A percentile compares a stretch with the other conserved stretches of the same genome.
phyloP scores from a whole-genome alignment of 352 stramenopile genomes.

The Phytophthora europaea region DNA sequence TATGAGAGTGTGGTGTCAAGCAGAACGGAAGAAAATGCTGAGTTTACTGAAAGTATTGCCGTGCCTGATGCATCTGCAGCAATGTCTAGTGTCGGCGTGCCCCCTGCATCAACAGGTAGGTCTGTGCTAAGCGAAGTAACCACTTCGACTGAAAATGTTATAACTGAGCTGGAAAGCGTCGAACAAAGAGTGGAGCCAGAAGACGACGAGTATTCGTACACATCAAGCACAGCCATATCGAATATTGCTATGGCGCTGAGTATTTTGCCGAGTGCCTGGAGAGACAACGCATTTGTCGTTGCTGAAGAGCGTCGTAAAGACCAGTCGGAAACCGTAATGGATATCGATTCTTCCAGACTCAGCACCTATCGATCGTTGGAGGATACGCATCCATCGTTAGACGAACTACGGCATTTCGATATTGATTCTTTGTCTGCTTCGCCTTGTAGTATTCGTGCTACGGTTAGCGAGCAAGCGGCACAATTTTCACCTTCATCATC shows the following conservation, averaged over 20 bases:
- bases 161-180: constrained; percentile 9
- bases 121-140: constrained; percentile 5
- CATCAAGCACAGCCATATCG: constrained; percentile 27
- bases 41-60: not conserved
- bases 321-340: not conserved
- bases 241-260: constrained; percentile 42
- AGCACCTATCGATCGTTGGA: constrained; percentile 18
- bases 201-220: constrained; percentile 40
- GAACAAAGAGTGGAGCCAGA: constrained; percentile 15
- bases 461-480: not conserved
- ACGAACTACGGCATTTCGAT: not conserved
- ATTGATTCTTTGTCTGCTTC: not conserved
- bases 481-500: not conserved
- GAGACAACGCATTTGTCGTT: constrained; percentile 8
- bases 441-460: not conserved
- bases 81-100: not conserved
- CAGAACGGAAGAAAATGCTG: not conserved
- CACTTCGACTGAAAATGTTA: constrained; percentile 5
- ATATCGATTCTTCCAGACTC: constrained; percentile 4
- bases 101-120: not conserved
- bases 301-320: constrained; percentile 4
- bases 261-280: constrained; percentile 33
- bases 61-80: not conserved
- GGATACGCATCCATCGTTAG: constrained; percentile 1
- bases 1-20: not conserved